These are phyloP conservation scores for Saccharomyces eubayanus DNA, from an alignment of 805 yeast genomes.

Conservation along the genomic window DNA sequence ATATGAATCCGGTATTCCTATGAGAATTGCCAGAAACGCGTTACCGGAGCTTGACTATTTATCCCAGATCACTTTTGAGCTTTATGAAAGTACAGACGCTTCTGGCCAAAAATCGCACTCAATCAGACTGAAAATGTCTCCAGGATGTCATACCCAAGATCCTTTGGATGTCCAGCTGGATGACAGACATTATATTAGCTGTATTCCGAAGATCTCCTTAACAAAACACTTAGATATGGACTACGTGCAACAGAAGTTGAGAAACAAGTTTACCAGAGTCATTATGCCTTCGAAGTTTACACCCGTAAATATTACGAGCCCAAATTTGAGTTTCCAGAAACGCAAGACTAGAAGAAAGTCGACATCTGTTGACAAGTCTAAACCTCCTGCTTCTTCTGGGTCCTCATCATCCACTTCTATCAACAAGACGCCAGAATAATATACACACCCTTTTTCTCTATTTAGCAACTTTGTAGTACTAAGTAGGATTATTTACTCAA, in stretches of 20 bases:
- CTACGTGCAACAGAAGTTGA: constrained; percentile 71
- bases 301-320: constrained; percentile 80
- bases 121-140: constrained; percentile 82
- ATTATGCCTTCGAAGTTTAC: constrained; percentile 84
- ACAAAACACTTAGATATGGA: constrained; percentile 93
- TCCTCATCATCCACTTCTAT: constrained; percentile 14
- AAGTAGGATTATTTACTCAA: background rate
- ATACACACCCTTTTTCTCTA: background rate
- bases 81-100: constrained; percentile 74
- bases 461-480: background rate
- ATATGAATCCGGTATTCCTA: constrained; percentile 89
- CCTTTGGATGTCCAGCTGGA: constrained; percentile 95
- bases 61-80: constrained; percentile 88
- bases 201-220: constrained; percentile 82
- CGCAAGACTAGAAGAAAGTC: constrained; percentile 1
- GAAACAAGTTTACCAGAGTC: constrained; percentile 77
- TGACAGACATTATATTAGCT: constrained; percentile 91
- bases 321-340: constrained; percentile 31
- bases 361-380: constrained; percentile 1
- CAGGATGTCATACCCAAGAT: constrained; percentile 97
- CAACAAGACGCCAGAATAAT: constrained; percentile 8
- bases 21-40: constrained; percentile 89
- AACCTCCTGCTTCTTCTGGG: constrained; percentile 10
- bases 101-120: constrained; percentile 75
- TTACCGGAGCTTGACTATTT: constrained; percentile 92